Evolutionary conservation across 2,329 filamentous ascomycete species (phyloP), one percentile per base, ranked within the genome.

Genomic region (Aspergillus fischeri): DNA sequence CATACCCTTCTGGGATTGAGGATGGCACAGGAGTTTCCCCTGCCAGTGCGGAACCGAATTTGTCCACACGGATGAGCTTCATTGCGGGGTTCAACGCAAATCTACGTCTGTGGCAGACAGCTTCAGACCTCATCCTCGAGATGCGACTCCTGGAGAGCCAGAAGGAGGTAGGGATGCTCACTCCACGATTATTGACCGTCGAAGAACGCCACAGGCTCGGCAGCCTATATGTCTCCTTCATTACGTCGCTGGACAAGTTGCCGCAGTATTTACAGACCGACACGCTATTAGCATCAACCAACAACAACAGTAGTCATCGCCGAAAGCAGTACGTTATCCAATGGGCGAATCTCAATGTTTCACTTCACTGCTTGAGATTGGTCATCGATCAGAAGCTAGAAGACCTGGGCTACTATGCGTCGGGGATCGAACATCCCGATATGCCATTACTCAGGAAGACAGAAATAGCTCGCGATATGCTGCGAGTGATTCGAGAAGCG

Each of bases 81-180:
- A 74, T 77, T 10, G 62, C 67, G 9, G 76, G 76, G 0, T 79
- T 78, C 65, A 78, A 77, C 53, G 73, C 74, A 8, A 77, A 77
- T n/a, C 52, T 77, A 1, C 67, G 68, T 0, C 67, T 78, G 0
- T 78, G 76, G 76, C 70, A 76, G 38, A 69, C 72, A 1, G 76
- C 76, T 3, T 73, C 75, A 0, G 74, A 78, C 49, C 59, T 78
- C 0, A 53, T 78, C 0, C 56, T 78, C 0, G 73, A 78, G 52
- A 61, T 78, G 29, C 58, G 66, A 41, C 35, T 64, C 45, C 32
- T 60, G 10, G 53, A 60, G 4, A 58, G 57, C 29, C 48, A 55
- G 6, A 52, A 53, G 51, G 51, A 28, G 20, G 28, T 32, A 5
- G 27, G 41, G 14, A 20, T 60, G n/a, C 42, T 54, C 49, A n/a